Conservation (phyloP, 345 rosid species). For the Noccaea bulbosa region DNA sequence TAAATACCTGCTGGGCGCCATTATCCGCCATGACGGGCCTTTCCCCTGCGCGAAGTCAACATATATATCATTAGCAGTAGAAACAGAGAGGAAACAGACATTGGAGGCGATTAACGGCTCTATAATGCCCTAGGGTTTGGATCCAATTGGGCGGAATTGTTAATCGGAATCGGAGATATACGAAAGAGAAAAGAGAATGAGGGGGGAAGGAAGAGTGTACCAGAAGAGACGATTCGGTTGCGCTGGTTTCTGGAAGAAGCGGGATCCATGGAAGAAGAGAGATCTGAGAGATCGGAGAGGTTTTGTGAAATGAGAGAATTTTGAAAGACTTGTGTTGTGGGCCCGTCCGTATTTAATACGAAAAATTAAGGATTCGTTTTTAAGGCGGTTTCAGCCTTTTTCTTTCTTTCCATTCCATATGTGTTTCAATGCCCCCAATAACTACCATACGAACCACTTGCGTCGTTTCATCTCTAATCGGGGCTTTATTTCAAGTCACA, state of each 20-base stretch:
- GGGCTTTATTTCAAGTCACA: too few species aligned
- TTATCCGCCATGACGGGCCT: constrained; percentile 46
- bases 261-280: constrained; percentile 40
- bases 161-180: not conserved
- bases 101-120: constrained; percentile 27
- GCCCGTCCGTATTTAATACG: not conserved
- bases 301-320: constrained; percentile 16
- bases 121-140: constrained; percentile 36
- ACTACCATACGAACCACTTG: constrained; percentile 3
- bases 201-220: constrained; percentile 29
- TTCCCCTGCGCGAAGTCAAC: constrained; percentile 52
- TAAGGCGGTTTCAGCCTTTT: constrained; percentile 25
- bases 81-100: constrained; percentile 1
- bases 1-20: constrained; percentile 50
- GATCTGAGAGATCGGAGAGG: constrained; percentile 38
- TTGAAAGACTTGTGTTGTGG: constrained; percentile 38
- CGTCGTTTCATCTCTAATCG: not conserved
- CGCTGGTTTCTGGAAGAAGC: constrained; percentile 40
- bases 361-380: constrained; percentile 16
- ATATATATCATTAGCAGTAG: constrained; percentile 3
- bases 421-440: constrained; percentile 5
- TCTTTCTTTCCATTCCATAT: not conserved
- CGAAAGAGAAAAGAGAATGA: not conserved
- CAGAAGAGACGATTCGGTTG: constrained; percentile 47
- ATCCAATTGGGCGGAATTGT: constrained; percentile 9